These are phyloP conservation scores for Monosporascus sp. DNA, from an alignment of 2,329 filamentous ascomycete genomes.

Conservation along the genomic window DNA sequence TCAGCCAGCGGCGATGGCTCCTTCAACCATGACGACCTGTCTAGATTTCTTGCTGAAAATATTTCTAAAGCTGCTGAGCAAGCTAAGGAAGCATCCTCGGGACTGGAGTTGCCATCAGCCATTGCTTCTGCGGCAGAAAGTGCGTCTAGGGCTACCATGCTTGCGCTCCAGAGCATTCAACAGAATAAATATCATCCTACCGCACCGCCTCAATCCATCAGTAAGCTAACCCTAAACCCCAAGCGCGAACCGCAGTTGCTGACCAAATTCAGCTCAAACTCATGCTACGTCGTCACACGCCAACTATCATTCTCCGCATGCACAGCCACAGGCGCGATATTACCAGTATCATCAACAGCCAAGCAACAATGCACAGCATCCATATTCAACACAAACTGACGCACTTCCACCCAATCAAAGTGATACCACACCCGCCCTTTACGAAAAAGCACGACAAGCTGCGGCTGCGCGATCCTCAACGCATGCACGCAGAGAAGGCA, in stretches of 20 bases:
- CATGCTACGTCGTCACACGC: constrained; percentile 12
- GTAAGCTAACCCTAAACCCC: constrained; percentile 9
- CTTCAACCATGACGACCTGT: constrained; percentile 21
- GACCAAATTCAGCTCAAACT: constrained; percentile 14
- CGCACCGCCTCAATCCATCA: constrained; percentile 19
- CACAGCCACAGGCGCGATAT: constrained; percentile 13
- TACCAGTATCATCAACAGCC: constrained; percentile 20
- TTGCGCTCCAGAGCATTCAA: constrained; percentile 27
- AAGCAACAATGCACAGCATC: constrained; percentile 8
- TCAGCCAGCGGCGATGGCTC: constrained; percentile 10
- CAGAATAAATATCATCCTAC: constrained; percentile 28
- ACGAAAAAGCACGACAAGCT: constrained; percentile 54
- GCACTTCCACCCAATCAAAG: constrained; percentile 50
- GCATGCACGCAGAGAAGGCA: constrained; percentile 50
- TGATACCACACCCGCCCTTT: constrained; percentile 48
- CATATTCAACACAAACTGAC: constrained; percentile 23
- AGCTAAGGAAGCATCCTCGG: constrained; percentile 17
- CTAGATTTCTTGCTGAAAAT: constrained; percentile 23
- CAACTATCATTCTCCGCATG: constrained; percentile 17
- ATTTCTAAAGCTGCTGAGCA: constrained; percentile 25
- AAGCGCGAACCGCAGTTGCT: constrained; percentile 1
- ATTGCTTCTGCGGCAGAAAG: constrained; percentile 26
- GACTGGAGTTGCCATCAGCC: constrained; percentile 21
- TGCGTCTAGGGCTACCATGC: constrained; percentile 25
- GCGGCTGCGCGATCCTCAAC: constrained; percentile 51